Evolutionary conservation across 164 flowering plant genomes (phyloP), one percentile per base, ranked within the genome.

Genomic region (Berberis vulgaris): DNA sequence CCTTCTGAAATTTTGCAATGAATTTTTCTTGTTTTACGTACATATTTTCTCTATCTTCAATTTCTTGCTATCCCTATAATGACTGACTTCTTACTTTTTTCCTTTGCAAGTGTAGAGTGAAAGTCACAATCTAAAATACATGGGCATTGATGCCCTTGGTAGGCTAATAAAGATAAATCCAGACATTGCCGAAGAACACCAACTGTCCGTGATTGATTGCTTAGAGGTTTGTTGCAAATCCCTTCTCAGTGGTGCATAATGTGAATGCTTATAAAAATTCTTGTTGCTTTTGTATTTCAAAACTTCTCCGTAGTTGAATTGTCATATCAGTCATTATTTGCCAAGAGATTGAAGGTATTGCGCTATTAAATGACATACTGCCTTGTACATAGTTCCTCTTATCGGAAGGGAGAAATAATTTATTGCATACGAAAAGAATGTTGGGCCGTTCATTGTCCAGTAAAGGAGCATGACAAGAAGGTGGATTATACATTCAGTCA

Each of bases 101-200:
- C 49, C 54, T 67, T 42, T 56, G 3, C 75, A 67, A 57, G 57
- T 26, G 26, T 87, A 94, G 99, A 89, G 93, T 74, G 99, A 91
- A 57, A 86, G 83, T 74, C 97, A 95, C 70, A 95, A 95, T 79
- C 77, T 91, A 50, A 91, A 89, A 58, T 94, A 94, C 70, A 86
- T 94, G 91, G 99, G 99, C 49, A 89, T 94, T 73, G 99, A 94
- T 78, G 93, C 97, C 41, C 90, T 94, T 74, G 82, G 96, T 67
- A 76, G 92, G 69, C 77, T 94, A 71, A 87, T 94, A 74, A 89
- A 80, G 82, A 82, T 83, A 71, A 91, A 81, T 73, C 97, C 99
- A 66, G 96, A 95, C 60, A 85, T 87, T 68, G 99, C 97, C 50
- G 99, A 95, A 69, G 96, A 85, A 67, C 99, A 95, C 71, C 99